Evolutionary conservation across 78 protist species (phyloP).

Genomic region (Dictyostelium citrinum): DNA sequence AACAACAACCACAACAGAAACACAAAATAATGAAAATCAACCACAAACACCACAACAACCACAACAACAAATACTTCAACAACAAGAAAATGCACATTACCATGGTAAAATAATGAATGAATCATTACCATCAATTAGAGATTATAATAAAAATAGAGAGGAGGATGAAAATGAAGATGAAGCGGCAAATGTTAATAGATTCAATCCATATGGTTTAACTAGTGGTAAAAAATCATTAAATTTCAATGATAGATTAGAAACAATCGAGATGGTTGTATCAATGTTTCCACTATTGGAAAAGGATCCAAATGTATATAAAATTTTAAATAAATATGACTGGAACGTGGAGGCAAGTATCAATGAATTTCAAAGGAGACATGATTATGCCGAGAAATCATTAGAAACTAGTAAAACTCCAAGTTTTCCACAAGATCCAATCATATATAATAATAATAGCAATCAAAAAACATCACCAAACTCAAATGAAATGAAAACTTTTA

Average conservation of each 20-base stretch:
- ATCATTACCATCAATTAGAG: constrained; percentile 30
- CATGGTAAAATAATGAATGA: not conserved
- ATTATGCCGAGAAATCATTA: not conserved
- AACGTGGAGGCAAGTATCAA: constrained; percentile 7
- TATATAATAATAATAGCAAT: not conserved
- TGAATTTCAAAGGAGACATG: constrained; percentile 66
- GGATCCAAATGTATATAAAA: constrained; percentile 34
- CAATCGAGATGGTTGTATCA: constrained; percentile 12
- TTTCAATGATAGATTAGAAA: constrained; percentile 31
- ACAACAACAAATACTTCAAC: not conserved
- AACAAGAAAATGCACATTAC: not conserved
- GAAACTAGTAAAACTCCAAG: not conserved
- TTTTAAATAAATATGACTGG: constrained; percentile 49
- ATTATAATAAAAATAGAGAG: not conserved
- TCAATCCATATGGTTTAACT: constrained; percentile 8
- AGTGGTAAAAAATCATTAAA: not conserved
- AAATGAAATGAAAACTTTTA: not conserved
- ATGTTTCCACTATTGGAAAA: constrained; percentile 70
- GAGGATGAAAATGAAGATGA: not conserved
- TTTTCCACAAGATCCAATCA: not conserved
- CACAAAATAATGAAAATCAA: too few species aligned
- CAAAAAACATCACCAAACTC: not conserved
- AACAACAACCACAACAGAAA: not conserved
- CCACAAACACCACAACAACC: not conserved
- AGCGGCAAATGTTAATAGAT: not conserved